Base-by-base conservation (phyloP, 2,329 filamentous ascomycete genomes). In the Nemania serpens region DNA sequence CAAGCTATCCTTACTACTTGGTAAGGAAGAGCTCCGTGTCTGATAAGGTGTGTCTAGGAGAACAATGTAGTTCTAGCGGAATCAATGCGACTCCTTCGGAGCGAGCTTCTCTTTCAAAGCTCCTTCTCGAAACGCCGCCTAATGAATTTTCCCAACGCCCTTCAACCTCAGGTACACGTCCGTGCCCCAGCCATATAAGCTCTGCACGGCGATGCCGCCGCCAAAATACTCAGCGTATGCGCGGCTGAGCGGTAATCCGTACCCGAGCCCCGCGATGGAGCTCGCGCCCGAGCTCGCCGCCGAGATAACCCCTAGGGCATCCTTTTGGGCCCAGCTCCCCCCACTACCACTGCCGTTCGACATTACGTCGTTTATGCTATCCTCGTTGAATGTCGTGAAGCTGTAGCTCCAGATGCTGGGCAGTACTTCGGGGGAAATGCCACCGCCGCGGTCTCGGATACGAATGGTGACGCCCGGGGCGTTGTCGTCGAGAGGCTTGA, bases 161-260 rank as follows among this genome's bases (percentile, higher is more conserved):
- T 88, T 87, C 43, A 90, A 74, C 50, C 85, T 77, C 48, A 90
- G 73, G 69, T 90, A 90, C 1, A 90, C 88, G 71, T 90, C 87
- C 5, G 85, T 87, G 3, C 86, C 95, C 95, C 95, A 99, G 3
- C 95, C 94, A 80, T 92, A 95, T 48, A 98, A 77, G 74, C 92
- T 97, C 81, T 99, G 94, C n/a, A 99, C 88, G 4, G 88, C 88
- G 60, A 99, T 95, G 2, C 93, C 93, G 0, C 95, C 95, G 2
- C 95, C 95, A 80, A 99, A 99, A 71, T 98, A 99, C 79, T 99
- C 94, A 0, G 95, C 95, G 73, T 99, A 99, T 0, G 95, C 94
- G 63, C 95, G 84, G 55, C 93, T 93, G 20, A 99, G 77, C 1
- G 95, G 95, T 64, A 99, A 74, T 0, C 95, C 95, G 74, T 99